Evolutionary conservation across 805 yeast species (phyloP), one percentile per base, ranked within the genome.

Genomic region (Cyberlindnera japonica): DNA sequence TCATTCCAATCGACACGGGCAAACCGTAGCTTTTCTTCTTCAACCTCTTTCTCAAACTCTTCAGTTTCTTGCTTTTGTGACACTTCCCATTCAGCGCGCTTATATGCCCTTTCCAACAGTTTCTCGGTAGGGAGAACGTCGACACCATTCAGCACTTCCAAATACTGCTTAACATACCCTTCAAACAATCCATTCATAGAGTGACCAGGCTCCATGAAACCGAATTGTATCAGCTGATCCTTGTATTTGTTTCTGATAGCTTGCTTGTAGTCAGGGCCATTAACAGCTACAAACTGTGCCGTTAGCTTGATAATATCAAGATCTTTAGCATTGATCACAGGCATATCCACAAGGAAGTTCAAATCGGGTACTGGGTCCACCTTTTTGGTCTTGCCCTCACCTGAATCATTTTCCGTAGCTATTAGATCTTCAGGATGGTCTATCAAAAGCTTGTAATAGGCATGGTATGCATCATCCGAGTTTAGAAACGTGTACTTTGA

Each of bases 1-100:
- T 84, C 86, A 41, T 81, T 80, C 99, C 99, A 91, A 62, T 90
- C 89, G 17, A 88, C 80, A 9, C 83, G 74, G 0, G 90, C 87
- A 62, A 72, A 86, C 30, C 74, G 80, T 5, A 77, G 49, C 42
- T 70, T 71, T 56, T 60, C 37, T 39, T 58, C 46, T 44, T 63
- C 61, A 50, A 69, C 59, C 44, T 49, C 50, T 44, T 57, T 51
- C 26, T 57, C 57, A 7, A 64, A 64, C 38, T 66, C 66, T 33
- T 65, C 59, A 6, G 54, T 55, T 38, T 71, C 48, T 16, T 61
- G 64, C 16, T 65, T 67, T 22, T 63, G 44, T 17, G 58, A 55
- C 13, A 65, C 68, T 19, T 59, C 63, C 53, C 68, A 75, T 45
- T 74, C 75, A 0, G 95, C 91, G 38, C 91, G 62, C 13, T 57